Conservation (phyloP, 345 rosid genomes). For the Syzygium grande region DNA sequence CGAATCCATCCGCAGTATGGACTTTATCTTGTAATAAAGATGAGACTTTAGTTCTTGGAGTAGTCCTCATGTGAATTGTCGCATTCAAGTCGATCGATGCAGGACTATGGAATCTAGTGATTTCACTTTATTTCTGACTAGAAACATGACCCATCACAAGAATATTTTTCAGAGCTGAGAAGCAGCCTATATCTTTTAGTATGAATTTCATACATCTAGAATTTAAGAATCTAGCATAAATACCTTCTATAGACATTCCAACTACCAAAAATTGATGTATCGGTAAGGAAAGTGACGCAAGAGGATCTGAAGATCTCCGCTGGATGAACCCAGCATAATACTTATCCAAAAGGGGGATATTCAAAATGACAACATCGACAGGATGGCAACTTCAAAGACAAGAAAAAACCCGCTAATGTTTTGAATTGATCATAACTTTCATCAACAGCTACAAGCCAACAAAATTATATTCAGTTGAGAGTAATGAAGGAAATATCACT, state of each 20-base stretch:
- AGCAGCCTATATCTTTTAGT: neutral
- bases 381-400: neutral
- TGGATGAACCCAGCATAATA: neutral
- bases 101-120: neutral
- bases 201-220: neutral
- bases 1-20: neutral
- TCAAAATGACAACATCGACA: neutral
- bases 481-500: neutral
- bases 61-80: neutral
- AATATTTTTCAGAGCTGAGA: neutral
- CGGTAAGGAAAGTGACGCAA: neutral
- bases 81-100: neutral
- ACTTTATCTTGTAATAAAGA: neutral
- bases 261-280: neutral
- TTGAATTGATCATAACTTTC: neutral
- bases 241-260: neutral
- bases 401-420: neutral
- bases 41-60: neutral
- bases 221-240: neutral
- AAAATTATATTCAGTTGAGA: neutral
- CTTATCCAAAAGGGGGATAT: neutral
- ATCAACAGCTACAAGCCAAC: neutral
- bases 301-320: neutral
- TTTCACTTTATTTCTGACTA: neutral
- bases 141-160: neutral